Base-by-base conservation (phyloP, 1,139 yeast species). In the Kodamaea suecica region DNA sequence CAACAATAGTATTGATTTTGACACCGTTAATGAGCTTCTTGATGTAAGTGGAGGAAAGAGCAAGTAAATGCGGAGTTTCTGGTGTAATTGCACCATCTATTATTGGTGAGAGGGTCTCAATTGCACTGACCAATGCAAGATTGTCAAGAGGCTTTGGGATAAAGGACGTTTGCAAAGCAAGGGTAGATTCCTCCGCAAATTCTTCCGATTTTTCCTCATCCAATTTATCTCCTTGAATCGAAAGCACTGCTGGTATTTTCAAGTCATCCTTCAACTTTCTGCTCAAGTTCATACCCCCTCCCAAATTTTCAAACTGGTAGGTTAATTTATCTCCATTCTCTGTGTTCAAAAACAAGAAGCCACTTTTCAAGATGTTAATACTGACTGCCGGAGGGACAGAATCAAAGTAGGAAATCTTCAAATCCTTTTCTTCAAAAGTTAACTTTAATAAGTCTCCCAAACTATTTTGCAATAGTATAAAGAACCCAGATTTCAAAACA, bases 361-460 rank as follows among this genome's bases (percentile, higher is more conserved):
- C 98, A 12, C 84, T 73, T 44, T 76, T 83, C 43, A 88, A 70
- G 33, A 90, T 77, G 34, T 73, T 66, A 11, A 90, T 49, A 9
- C 71, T 57, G 10, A 68, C 63, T 17, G 84, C 70, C 1, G 71
- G 57, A 1, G 88, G 83, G 16, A 86, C 70, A 0, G 94, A 74
- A 53, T 87, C 97, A 57, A 88, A 90, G 51, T 83, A 87, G 4
- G 57, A 49, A n/a, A 85, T 62, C 2, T 55, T 51, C 27, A 68
- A 74, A 27, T 61, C 63, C 28, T 67, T 71, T 1, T 46, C 46
- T 14, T 63, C 68, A 3, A 84, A 57, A 3, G 78, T 67, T 5
- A 87, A 55, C 50, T 85, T 87, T 60, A 80, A 84, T n/a, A 87
- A 45, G 51, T 87, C 95, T 9, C 97, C 97, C 9, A 60, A 53